Evolutionary conservation across 2,329 filamentous ascomycete genomes (phyloP).

Genomic region (Niveomyces coronatus): DNA sequence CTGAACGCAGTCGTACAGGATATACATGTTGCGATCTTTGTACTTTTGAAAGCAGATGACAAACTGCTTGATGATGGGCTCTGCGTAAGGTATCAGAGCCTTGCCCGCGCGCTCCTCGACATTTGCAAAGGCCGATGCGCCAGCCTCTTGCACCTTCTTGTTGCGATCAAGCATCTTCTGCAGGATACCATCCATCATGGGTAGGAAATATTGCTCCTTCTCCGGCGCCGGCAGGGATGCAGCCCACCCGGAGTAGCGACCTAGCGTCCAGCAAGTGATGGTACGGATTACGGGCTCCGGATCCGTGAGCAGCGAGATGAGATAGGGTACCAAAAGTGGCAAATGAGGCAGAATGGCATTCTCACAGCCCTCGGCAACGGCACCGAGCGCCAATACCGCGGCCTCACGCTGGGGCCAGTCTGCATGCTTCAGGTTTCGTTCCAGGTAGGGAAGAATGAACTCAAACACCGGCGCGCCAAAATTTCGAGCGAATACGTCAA

Average conservation of each 20-base stretch:
- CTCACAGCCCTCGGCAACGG: constrained; percentile 91
- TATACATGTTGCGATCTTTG: constrained; percentile 98
- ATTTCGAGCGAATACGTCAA: constrained; percentile 87
- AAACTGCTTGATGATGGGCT: constrained; percentile 84
- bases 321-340: constrained; percentile 79
- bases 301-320: constrained; percentile 78
- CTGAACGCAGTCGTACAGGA: constrained; percentile 96
- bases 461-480: constrained; percentile 85
- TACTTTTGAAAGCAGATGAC: constrained; percentile 88
- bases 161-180: constrained; percentile 93
- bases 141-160: constrained; percentile 96
- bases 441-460: constrained; percentile 84
- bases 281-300: constrained; percentile 83
- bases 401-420: constrained; percentile 93
- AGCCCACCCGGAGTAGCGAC: constrained; percentile 88
- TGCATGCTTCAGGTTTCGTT: constrained; percentile 73
- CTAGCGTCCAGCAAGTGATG: constrained; percentile 96
- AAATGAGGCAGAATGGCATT: constrained; percentile 82
- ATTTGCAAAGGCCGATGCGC: constrained; percentile 89
- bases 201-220: constrained; percentile 74
- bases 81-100: constrained; percentile 72
- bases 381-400: constrained; percentile 85
- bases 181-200: constrained; percentile 94
- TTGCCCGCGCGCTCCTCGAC: constrained; percentile 87
- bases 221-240: constrained; percentile 61